These are phyloP conservation scores for Lathyrus sativus DNA, from an alignment of 306 rosid species.

Conservation along the genomic window DNA sequence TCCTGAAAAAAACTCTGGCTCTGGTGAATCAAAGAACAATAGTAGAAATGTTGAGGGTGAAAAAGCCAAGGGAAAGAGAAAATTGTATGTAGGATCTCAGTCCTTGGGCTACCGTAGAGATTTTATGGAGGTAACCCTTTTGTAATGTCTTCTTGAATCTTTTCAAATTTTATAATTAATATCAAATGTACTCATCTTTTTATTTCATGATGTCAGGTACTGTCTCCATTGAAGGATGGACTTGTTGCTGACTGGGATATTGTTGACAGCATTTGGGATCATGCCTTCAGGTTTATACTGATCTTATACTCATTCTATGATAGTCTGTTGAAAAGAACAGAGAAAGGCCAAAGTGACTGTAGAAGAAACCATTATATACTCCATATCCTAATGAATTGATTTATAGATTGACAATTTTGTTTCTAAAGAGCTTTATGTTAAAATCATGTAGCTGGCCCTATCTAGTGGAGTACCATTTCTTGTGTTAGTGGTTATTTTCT, in stretches of 20 bases:
- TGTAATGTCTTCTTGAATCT: constrained; percentile 22
- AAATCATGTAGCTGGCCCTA: not conserved
- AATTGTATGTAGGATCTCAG: constrained; percentile 87
- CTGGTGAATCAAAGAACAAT: constrained; percentile 61
- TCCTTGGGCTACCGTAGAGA: constrained; percentile 90
- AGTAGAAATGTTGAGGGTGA: constrained; percentile 63
- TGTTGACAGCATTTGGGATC: constrained; percentile 97
- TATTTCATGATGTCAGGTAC: constrained; percentile 57
- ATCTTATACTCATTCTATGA: constrained; percentile 20
- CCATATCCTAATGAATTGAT: not conserved
- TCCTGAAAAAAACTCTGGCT: constrained; percentile 64
- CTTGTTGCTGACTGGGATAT: constrained; percentile 95
- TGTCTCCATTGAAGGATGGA: constrained; percentile 86
- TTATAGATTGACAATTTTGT: not conserved
- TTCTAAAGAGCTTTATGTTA: constrained; percentile 20
- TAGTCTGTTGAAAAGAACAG: not conserved
- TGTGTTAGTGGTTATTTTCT: constrained; percentile 18
- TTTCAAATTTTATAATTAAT: not conserved
- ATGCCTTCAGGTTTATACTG: constrained; percentile 77
- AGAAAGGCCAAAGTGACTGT: not conserved
- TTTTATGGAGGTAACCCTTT: constrained; percentile 77
- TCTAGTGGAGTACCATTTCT: not conserved
- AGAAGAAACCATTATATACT: constrained; percentile 3
- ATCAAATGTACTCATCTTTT: not conserved
- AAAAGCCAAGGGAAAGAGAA: constrained; percentile 77